Evolutionary conservation across 768 basidiomycete species (phyloP).

Genomic region (Boletus rufocinnamomeus): DNA sequence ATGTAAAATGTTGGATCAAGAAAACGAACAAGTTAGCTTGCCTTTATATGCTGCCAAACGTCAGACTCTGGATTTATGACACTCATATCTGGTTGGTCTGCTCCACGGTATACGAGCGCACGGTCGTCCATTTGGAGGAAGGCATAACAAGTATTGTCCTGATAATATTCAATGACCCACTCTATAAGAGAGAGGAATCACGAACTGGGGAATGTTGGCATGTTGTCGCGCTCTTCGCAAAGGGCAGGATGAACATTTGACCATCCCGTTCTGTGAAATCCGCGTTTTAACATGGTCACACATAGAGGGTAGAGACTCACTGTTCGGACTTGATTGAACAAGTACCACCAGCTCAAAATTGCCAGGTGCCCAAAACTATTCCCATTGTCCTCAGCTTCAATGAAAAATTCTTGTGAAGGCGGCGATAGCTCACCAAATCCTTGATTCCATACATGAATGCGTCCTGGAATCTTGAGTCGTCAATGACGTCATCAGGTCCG

Average conservation of each 20-base stretch:
- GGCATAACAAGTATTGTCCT: slow-evolving; percentile 96
- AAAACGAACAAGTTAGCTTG: slow-evolving; percentile 23
- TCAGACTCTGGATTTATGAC: slow-evolving; percentile 98
- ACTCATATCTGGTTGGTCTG: slow-evolving; percentile 97
- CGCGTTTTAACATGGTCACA: background rate
- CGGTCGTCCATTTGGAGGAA: slow-evolving; percentile 96
- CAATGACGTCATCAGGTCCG: slow-evolving; percentile 62
- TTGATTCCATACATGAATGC: slow-evolving; percentile 81
- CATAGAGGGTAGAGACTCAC: slow-evolving; percentile 38
- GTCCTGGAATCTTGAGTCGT: slow-evolving; percentile 70
- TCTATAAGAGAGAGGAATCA: slow-evolving; percentile 8
- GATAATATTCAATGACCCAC: slow-evolving; percentile 9
- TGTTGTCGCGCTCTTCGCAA: slow-evolving; percentile 93
- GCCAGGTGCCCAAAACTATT: slow-evolving; percentile 90
- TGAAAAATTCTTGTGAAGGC: background rate
- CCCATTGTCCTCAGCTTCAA: slow-evolving; percentile 5
- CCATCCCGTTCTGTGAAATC: slow-evolving; percentile 51
- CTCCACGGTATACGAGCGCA: slow-evolving; percentile 89
- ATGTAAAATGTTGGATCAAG: background rate
- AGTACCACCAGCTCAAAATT: slow-evolving; percentile 87
- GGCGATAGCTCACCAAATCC: slow-evolving; percentile 55
- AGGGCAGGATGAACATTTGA: slow-evolving; percentile 84
- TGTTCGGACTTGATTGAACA: slow-evolving; percentile 52
- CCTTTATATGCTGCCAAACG: slow-evolving; percentile 98
- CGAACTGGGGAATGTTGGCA: slow-evolving; percentile 88